These are phyloP conservation scores for Senecio squalidus DNA, from an alignment of 140 eudicot genomes.

Conservation along the genomic window DNA sequence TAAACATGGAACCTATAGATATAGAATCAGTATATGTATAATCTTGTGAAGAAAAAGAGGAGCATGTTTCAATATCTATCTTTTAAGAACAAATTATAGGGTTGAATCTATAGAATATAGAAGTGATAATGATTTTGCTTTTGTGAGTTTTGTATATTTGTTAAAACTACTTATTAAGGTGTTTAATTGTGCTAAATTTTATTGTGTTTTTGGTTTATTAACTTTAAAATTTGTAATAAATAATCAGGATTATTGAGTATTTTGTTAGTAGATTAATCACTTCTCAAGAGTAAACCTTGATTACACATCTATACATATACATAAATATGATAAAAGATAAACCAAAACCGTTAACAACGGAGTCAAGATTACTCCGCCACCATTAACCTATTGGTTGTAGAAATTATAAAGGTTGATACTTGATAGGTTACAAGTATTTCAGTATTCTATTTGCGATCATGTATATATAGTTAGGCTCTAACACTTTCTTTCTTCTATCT, in stretches of 20 bases:
- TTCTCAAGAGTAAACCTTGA: no score
- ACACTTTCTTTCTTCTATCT: no score
- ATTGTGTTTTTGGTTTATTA: not conserved
- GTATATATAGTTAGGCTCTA: no score
- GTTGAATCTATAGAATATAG: conserved; percentile 7
- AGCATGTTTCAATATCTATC: conserved; percentile 1
- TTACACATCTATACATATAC: no score
- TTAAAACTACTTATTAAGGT: not conserved
- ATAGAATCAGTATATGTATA: conserved; percentile 10
- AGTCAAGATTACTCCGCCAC: no score
- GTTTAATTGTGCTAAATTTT: not conserved
- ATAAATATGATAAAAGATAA: no score
- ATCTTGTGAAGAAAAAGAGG: conserved; percentile 13
- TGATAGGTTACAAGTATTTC: no score
- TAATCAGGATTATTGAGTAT: not conserved
- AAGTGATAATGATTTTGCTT: conserved; percentile 12
- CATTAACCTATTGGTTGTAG: no score
- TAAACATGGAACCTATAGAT: conserved; percentile 1
- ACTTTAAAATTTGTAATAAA: not conserved
- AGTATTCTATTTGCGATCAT: no score
- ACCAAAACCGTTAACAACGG: no score
- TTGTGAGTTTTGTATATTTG: conserved; percentile 12
- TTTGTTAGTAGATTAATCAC: no score
- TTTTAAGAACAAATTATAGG: not conserved
- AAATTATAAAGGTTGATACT: no score